phyloP scores from a whole-genome alignment of 2,329 filamentous ascomycete species.

The Fusarium torulosum region DNA sequence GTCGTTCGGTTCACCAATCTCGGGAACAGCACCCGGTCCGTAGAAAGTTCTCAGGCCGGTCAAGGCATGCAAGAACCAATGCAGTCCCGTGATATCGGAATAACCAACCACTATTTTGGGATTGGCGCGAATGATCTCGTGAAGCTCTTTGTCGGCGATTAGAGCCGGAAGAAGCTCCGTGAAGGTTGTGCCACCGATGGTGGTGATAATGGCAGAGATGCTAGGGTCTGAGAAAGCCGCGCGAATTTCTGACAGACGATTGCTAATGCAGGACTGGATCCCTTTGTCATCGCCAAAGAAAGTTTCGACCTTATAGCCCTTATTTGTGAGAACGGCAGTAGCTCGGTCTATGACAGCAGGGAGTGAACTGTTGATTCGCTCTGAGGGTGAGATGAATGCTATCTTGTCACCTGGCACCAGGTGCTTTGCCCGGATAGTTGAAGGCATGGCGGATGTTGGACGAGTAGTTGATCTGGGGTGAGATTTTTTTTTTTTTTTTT shows the following conservation, averaged over 20 bases:
- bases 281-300: slow-evolving; percentile 51
- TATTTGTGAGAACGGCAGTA: slow-evolving; percentile 45
- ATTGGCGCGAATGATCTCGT: slow-evolving; percentile 50
- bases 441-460: slow-evolving; percentile 16
- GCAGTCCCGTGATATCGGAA: slow-evolving; percentile 58
- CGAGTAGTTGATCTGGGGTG: rapidly evolving
- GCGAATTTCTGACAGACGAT: slow-evolving; percentile 55
- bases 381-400: slow-evolving; percentile 57
- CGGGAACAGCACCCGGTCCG: slow-evolving; percentile 56
- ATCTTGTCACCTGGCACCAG: slow-evolving; percentile 55
- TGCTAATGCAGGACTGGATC: slow-evolving; percentile 52
- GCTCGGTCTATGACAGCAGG: slow-evolving; percentile 51
- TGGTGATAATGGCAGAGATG: slow-evolving; percentile 56
- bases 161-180: slow-evolving; percentile 57
- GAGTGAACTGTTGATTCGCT: slow-evolving; percentile 51
- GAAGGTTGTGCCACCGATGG: slow-evolving; percentile 55
- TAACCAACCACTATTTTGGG: slow-evolving; percentile 60
- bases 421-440: slow-evolving; percentile 43
- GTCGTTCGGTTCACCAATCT: slow-evolving; percentile 52
- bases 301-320: slow-evolving; percentile 53
- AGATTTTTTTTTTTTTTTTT: rapidly evolving
- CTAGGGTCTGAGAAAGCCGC: slow-evolving; percentile 54
- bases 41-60: slow-evolving; percentile 60
- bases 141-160: slow-evolving; percentile 53
- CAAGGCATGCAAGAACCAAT: slow-evolving; percentile 56